phyloP scores from a whole-genome alignment of 164 flowering plant genomes.

The Pachysandra terminalis region DNA sequence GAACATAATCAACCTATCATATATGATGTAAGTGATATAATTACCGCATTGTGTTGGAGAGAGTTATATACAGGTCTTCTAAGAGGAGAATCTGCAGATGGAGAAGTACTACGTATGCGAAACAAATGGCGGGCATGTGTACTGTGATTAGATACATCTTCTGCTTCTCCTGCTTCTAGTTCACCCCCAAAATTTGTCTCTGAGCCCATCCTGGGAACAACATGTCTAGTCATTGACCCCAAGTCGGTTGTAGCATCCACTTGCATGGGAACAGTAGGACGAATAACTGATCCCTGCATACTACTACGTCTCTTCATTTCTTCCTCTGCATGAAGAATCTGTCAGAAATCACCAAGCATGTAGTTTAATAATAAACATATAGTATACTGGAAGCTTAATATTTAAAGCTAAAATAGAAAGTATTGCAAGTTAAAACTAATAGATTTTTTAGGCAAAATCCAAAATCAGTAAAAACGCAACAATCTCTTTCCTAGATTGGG shows the following conservation, averaged over 20 bases:
- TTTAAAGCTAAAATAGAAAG: background rate
- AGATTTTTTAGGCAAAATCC: no score
- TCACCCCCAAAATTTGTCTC: conserved; percentile 58
- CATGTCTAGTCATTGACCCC: conserved; percentile 51
- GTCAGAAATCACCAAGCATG: conserved; percentile 14
- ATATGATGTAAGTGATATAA: background rate
- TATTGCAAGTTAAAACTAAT: no score
- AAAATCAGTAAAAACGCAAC: no score
- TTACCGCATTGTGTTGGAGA: conserved; percentile 60
- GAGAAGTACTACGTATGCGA: conserved; percentile 65
- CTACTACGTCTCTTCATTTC: conserved; percentile 69
- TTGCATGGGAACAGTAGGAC: conserved; percentile 56
- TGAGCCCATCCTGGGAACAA: conserved; percentile 43
- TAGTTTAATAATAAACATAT: background rate
- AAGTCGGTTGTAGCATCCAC: conserved; percentile 58
- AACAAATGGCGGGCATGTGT: conserved; percentile 47
- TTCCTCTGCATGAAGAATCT: conserved; percentile 87
- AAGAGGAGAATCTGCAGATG: conserved; percentile 78
- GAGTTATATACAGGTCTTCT: conserved; percentile 38
- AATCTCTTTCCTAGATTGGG: background rate
- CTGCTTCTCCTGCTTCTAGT: conserved; percentile 62
- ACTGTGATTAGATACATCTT: conserved; percentile 57
- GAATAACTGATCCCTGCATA: conserved; percentile 35
- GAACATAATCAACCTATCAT: background rate
- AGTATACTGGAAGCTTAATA: background rate